phyloP scores from a whole-genome alignment of 164 flowering plant species.

The Kalanchoe fedtschenkoi region DNA sequence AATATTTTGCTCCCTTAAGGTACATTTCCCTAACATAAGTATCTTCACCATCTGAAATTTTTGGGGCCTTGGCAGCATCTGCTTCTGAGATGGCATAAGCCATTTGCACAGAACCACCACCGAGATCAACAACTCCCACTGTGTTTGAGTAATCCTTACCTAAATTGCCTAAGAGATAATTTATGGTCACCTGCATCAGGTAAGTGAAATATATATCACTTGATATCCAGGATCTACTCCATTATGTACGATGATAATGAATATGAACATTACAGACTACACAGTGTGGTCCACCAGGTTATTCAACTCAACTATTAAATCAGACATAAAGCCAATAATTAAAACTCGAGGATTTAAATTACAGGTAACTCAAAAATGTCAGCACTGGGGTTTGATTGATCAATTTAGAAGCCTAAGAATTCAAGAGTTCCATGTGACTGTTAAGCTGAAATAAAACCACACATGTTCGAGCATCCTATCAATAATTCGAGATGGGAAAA shows the following conservation, averaged over 20 bases:
- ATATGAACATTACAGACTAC: not conserved
- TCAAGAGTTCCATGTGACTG: not conserved
- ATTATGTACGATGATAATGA: not conserved
- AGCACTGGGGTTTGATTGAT: not conserved
- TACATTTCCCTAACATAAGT: constrained; percentile 67
- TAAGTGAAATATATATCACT: not conserved
- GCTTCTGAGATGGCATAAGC: constrained; percentile 85
- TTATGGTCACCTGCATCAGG: constrained; percentile 69
- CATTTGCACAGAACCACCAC: constrained; percentile 99
- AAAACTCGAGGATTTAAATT: not conserved
- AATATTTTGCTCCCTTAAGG: constrained; percentile 63
- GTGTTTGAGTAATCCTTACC: constrained; percentile 60
- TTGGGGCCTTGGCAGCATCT: constrained; percentile 74
- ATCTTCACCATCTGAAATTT: constrained; percentile 53
- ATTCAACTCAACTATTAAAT: not conserved
- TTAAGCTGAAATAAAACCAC: not conserved
- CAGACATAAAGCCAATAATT: not conserved
- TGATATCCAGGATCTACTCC: not conserved
- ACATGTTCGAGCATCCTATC: too few species aligned
- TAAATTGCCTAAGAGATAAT: constrained; percentile 66
- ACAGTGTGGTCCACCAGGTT: not conserved
- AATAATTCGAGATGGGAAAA: not conserved
- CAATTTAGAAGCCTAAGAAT: not conserved
- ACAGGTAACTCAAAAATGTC: not conserved
- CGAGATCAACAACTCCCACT: constrained; percentile 95